These are phyloP conservation scores for Tripidium arundinaceum DNA, from an alignment of 202 grass and related monocot genomes.

Conservation along the genomic window DNA sequence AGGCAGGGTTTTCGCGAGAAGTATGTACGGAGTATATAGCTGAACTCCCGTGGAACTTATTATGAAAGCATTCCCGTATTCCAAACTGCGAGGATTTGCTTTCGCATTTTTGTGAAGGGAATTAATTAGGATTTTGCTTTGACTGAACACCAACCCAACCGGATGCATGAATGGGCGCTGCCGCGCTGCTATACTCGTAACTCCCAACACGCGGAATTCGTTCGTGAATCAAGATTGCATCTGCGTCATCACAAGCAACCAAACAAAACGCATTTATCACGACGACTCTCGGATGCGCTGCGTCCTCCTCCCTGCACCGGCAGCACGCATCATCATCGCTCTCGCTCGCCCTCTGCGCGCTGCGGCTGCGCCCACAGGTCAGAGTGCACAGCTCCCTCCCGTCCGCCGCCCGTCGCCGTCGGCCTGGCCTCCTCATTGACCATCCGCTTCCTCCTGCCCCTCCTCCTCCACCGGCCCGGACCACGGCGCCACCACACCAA, in stretches of 20 bases:
- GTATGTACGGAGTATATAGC: neutral
- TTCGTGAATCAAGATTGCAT: neutral
- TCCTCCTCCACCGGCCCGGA: constrained; percentile 1
- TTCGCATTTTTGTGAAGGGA: neutral
- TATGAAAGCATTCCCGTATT: neutral
- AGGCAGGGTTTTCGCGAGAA: neutral
- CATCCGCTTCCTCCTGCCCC: neutral
- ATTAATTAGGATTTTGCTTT: neutral
- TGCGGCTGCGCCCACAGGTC: neutral
- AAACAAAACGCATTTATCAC: constrained; percentile 31
- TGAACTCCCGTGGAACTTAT: neutral
- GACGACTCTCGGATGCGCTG: constrained; percentile 1
- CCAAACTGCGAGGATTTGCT: neutral
- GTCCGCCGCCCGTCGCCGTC: neutral
- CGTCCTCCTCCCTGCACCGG: neutral
- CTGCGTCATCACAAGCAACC: constrained; percentile 15
- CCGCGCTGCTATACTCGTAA: neutral
- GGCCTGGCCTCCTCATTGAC: neutral
- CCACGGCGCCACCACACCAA: constrained; percentile 3
- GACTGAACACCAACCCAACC: neutral
- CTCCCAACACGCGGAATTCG: neutral
- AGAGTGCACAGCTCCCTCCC: neutral
- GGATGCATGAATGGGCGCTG: neutral
- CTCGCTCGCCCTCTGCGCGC: neutral
- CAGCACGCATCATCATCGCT: neutral